Base-by-base conservation (phyloP, 1,284 basidiomycete species). In the Anthracocystis panici-leucophaei region DNA sequence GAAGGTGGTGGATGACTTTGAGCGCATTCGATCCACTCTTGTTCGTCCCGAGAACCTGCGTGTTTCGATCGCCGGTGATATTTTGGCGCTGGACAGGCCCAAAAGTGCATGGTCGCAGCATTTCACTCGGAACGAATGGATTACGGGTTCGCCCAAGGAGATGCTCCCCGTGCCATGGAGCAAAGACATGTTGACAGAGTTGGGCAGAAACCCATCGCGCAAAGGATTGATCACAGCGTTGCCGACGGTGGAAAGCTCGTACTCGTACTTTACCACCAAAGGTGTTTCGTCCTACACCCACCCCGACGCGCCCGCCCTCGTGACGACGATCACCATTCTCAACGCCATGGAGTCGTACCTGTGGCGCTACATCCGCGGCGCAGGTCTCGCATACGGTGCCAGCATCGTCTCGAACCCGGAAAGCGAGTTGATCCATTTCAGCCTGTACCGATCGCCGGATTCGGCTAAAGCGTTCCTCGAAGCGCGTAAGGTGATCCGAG, bases 341-440 rank as follows among this genome's bases (percentile, higher is more conserved):
- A 97, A 97, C 78, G 96, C 94, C 2, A 91, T 95, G 54, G 97
- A 99, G 87, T 92, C 92, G 75, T 97, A 92, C 85, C 90, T 99
- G 63, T 99, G 97, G 96, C 71, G 82, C 14, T 83, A 69, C 65
- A 83, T 84, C 55, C 75, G 67, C 23, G 83, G 83, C 27, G 82
- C 83, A 0, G 83, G 83, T 23, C 53, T 84, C 11, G 97, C 97
- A 0, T 99, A 99, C 82, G 95, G 95, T 16, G 94, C 95, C 20
- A 90, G 91, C 77, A 90, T 95, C 54, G 88, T 89, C 1, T 86
- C 91, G 21, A 93, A 97, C 82, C 87, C 91, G 45, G 96, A 99
- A 86, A 89, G 91, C 38, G 94, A 95, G 5, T 86, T 93, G 18
- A 87, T 96, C 29, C 90, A 87, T 64, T 97, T 97, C 87, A 89